Base-by-base conservation (phyloP, 2,329 filamentous ascomycete species). In the Colletotrichum horii region DNA sequence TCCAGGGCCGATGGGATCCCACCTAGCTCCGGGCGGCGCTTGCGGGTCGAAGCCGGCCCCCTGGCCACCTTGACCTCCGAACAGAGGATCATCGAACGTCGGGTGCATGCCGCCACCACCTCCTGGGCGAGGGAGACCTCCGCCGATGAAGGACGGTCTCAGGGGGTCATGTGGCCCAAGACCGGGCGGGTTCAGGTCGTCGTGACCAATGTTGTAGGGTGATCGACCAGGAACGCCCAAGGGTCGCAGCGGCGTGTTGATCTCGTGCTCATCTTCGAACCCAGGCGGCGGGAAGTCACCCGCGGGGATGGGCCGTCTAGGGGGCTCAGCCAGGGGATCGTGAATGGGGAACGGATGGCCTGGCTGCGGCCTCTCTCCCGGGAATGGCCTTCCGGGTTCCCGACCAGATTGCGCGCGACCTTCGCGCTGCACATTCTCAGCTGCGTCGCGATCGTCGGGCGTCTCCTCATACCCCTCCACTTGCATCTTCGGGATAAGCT, bases 251-350 rank as follows among this genome's bases (percentile, higher is more conserved):
- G 93, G 94, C 2, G 92, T 89, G 76, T 94, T 92, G 75, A 98
- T 89, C 77, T 98, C 95, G 80, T 95, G 93, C 81, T 98, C 96
- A 82, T 99, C 96, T 78, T 98, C 97, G 78, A 98, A 98, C 24
- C 92, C 95, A 0, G 97, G 97, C 0, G 96, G 96, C 1, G 94
- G 92, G 78, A 98, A 96, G 78, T 96, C 94, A 12, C 89, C 92
- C 0, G 90, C 85, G 1, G 96, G 96, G 19, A 92, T 81, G 2
- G 94, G 94, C 24, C 90, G 88, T 26, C 74, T 65, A 16, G 90
- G 90, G 52, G 90, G 88, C 3, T 87, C 89, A 14, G 89, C 91
- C 43, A 94, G 89, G n/a, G 91, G 93, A 80, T 94, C 93, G 62
- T 91, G 85, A 77, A 93, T 80, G 1, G 94, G 94, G 78, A 93